Base-by-base conservation (phyloP, 2,329 filamentous ascomycete species). In the Fusarium azukiicola region DNA sequence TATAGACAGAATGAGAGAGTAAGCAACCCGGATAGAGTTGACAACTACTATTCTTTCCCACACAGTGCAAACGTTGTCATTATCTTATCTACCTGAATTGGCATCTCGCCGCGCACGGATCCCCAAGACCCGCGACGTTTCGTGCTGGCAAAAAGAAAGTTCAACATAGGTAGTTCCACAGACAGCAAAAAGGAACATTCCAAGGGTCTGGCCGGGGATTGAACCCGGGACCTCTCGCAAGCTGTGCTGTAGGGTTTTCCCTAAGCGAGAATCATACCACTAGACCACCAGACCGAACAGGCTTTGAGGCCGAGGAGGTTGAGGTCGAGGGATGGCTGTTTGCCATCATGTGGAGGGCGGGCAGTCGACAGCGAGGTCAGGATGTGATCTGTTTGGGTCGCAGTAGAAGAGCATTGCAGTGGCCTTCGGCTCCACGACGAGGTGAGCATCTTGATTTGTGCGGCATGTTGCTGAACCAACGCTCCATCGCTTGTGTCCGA, bases 201-300 rank as follows among this genome's bases (percentile, higher is more conserved):
- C 21, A 74, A 80, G 87, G 87, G 87, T 87, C 86, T 87, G 86
- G 86, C 87, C 87, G 87, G 86, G 87, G 86, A 88, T 88, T 87
- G 87, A 88, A 88, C 87, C 86, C 87, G 87, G 87, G 87, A 88
- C 87, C 87, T 88, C 87, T 88, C 87, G 87, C 87, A 88, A 83
- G 79, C 80, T 68, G 36, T 61, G 56, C 56, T 61, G 21, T 42
- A 61, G 56, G 56, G 56, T 61, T 61, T 61, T 36, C 56, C 56
- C 56, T 61, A 61, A 61, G 56, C 56, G 56, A 61, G 56, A 61
- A 61, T 61, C 56, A 61, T 61, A 61, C 56, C 56, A 61, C 56
- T 61, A 61, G 56, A 61, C 56, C 56, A 61, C 56, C 56, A 61
- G 56, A 61, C 56, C 54, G 21, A 6, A 5, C 3, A 58, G 21